Conservation (phyloP, 1,284 basidiomycete genomes). For the Phylloboletellus chloephorus region DNA sequence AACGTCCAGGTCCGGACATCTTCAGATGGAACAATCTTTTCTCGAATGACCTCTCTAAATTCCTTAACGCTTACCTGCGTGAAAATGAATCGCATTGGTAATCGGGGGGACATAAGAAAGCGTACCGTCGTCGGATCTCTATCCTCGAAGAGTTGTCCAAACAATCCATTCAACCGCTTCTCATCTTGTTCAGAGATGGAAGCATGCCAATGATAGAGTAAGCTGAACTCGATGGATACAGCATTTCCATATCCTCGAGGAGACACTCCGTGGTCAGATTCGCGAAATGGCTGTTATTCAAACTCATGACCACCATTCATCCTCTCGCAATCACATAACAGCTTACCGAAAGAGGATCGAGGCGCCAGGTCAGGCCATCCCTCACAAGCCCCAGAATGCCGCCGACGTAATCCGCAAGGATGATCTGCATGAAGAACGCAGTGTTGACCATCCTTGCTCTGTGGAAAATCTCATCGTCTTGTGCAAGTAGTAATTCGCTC, state of each 20-base stretch:
- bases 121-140: slow-evolving; percentile 38
- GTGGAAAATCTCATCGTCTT: slow-evolving; percentile 75
- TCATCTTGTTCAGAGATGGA: slow-evolving; percentile 57
- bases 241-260: slow-evolving; percentile 68
- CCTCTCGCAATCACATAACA: background rate
- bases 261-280: slow-evolving; percentile 27
- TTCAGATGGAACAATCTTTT: slow-evolving; percentile 33
- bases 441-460: slow-evolving; percentile 72
- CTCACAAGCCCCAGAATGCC: slow-evolving; percentile 45
- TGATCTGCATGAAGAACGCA: slow-evolving; percentile 66
- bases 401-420: slow-evolving; percentile 63
- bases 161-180: slow-evolving; percentile 51
- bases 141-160: slow-evolving; percentile 42
- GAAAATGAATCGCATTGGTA: slow-evolving; percentile 7
- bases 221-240: slow-evolving; percentile 69
- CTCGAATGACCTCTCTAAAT: slow-evolving; percentile 38
- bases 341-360: slow-evolving; percentile 43
- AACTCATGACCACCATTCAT: background rate
- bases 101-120: slow-evolving; percentile 2
- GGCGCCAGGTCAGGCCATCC: slow-evolving; percentile 43
- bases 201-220: slow-evolving; percentile 74
- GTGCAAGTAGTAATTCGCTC: slow-evolving; percentile 33
- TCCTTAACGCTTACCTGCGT: slow-evolving; percentile 39
- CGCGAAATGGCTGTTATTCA: slow-evolving; percentile 20
- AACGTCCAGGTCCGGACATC: slow-evolving; percentile 50